Evolutionary conservation across 352 stramenopile genomes (phyloP), one percentile per base, ranked within the genome.

Genomic region (Phytophthora macrochlamydospora): DNA sequence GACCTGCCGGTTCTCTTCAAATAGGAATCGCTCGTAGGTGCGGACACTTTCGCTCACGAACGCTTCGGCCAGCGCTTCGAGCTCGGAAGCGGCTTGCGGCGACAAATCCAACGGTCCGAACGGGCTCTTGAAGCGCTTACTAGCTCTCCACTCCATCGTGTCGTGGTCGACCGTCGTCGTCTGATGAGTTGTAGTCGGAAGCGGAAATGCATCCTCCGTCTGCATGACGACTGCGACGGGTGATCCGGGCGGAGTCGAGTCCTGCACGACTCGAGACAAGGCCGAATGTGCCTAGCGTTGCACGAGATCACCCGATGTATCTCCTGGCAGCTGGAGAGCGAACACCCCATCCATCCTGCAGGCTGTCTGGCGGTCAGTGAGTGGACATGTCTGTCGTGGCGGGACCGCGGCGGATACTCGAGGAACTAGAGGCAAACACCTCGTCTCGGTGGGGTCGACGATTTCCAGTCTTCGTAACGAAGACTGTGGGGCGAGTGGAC

Each of bases 1-100:
- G 12, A 83, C 51, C 28, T 53, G 37, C 2, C 54, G 38, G 53
- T 63, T 52, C 2, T 78, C 56, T 7, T 65, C 51, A 0, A 67
- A 37, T 33, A 78, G 43, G 42, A 77, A 68, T 18, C 44, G 59
- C 65, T 78, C 71, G 53, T 74, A 83, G 38, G 69, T 65, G 42
- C 61, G 53, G 29, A 80, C 59, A 43, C 62, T 59, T 33, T 71
- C 59, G 2, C 51, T 62, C 51, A 83, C 62, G 54, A 83, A 70
- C 49, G 69, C 30, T 31, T 65, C 51, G 29, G 70, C 59, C 7
- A 81, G 75, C 35, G 54, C 59, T 61, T 77, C 64, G 40, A 83
- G 68, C 42, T 71, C 56, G 14, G 40, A 52, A 1, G 56, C 51
- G 32, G 75, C 68, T 42, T 67, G 58, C 30, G 52, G 43, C 6